Percentiles rank a stretch among this genome's conserved stretches.
Conservation (phyloP, 331 rosid genomes). For the Stylosanthes scabra region DNA sequence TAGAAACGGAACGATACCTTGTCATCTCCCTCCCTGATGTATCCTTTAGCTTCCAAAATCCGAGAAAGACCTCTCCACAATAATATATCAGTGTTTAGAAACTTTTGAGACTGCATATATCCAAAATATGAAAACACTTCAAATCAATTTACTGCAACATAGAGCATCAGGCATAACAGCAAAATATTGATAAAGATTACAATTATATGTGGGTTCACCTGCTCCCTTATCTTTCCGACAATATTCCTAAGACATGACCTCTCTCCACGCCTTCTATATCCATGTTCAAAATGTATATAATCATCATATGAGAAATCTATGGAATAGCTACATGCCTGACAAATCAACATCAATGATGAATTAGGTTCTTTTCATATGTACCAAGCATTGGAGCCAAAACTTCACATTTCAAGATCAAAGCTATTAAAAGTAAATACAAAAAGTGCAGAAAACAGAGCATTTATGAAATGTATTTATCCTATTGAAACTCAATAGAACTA, state of each 20-base stretch:
- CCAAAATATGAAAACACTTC: constrained; percentile 31
- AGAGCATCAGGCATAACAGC: constrained; percentile 15
- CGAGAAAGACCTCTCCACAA: constrained; percentile 98
- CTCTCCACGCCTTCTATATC: constrained; percentile 41
- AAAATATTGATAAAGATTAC: constrained; percentile 24
- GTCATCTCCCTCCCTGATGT: constrained; percentile 70
- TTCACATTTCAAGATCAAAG: constrained; percentile 19
- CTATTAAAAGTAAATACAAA: constrained; percentile 24
- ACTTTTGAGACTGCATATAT: constrained; percentile 60
- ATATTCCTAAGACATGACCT: constrained; percentile 62
- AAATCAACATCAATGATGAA: constrained; percentile 28
- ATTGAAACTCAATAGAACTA: constrained; percentile 21
- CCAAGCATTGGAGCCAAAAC: constrained; percentile 5
- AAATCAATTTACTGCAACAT: constrained; percentile 5
- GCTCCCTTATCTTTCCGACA: constrained; percentile 80
- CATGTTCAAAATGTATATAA: constrained; percentile 37
- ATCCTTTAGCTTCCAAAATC: constrained; percentile 76
- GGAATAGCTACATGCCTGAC: constrained; percentile 44
- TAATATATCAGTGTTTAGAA: constrained; percentile 64
- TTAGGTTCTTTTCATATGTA: constrained; percentile 27
- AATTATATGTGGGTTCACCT: constrained; percentile 51
- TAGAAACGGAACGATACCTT: constrained; percentile 51
- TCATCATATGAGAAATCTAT: constrained; percentile 49
- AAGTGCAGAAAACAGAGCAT: constrained; percentile 33
- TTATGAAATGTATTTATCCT: constrained; percentile 21